Evolutionary conservation across 495 filamentous ascomycete species (phyloP).

Genomic region (Xylaria sp.): DNA sequence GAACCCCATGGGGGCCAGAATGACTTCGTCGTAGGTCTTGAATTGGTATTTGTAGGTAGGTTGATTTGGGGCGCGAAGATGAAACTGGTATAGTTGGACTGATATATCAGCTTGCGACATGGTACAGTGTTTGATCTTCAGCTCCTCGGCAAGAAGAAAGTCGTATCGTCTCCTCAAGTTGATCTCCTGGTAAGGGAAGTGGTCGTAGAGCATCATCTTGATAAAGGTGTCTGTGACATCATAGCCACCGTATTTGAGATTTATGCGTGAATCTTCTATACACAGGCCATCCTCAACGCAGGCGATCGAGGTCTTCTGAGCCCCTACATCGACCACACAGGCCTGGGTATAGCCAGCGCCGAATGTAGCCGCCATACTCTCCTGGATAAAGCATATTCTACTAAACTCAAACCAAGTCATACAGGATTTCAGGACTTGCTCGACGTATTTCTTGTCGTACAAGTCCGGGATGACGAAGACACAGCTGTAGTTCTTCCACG

Average conservation of each 20-base stretch:
- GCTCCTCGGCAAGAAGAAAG: constrained; percentile 90
- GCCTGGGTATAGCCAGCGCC: constrained; percentile 93
- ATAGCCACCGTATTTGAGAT: constrained; percentile 89
- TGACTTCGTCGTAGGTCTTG: constrained; percentile 93
- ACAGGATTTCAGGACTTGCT: constrained; percentile 79
- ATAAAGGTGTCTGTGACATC: constrained; percentile 95
- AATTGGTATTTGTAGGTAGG: constrained; percentile 90
- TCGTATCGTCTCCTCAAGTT: constrained; percentile 90
- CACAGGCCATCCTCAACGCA: constrained; percentile 98
- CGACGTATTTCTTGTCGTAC: constrained; percentile 92
- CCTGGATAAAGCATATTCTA: constrained; percentile 90
- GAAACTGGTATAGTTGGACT: constrained; percentile 83
- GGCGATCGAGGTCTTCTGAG: constrained; percentile 96
- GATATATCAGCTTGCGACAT: constrained; percentile 84
- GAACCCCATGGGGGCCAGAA: constrained; percentile 87
- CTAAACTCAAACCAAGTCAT: constrained; percentile 88
- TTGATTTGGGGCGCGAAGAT: constrained; percentile 84
- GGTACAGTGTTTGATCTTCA: constrained; percentile 88
- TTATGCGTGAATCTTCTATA: constrained; percentile 87
- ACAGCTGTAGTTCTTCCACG: constrained; percentile 90
- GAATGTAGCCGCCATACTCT: constrained; percentile 91
- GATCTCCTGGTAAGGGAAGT: constrained; percentile 93
- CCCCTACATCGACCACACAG: constrained; percentile 95
- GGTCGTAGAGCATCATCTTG: constrained; percentile 95
- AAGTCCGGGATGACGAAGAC: constrained; percentile 95